Base-by-base conservation (phyloP, 805 yeast genomes). In the Ogataea minuta region DNA sequence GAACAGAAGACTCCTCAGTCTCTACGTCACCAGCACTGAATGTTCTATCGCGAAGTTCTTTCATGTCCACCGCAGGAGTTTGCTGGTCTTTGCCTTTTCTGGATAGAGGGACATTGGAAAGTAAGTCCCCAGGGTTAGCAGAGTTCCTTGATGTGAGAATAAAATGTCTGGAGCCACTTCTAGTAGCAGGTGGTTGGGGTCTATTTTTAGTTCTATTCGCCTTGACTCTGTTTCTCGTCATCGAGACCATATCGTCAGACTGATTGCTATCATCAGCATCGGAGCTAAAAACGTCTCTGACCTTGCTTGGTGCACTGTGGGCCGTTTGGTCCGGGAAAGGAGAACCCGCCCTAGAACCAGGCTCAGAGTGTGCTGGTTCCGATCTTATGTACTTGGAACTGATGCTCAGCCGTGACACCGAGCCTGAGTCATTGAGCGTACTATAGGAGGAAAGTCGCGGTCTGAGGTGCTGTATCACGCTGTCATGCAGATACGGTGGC, bases 111-210 rank as follows among this genome's bases (percentile, higher is more conserved):
- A 82, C 95, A 39, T 83, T 84, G 0, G 95, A 84, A 9, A 89
- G 63, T 36, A 89, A 67, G 56, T 88, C 95, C 20, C 96, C 96
- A 0, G 96, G 95, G 53, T 84, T 87, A 12, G 80, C 66, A 4
- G 75, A 63, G 37, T 74, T 72, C 34, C 81, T 65, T 2, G 84
- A 70, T 17, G 72, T 76, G 24, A 83, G 62, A 4, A 63, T 75
- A 27, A 76, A 74, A 46, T 75, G 75, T 41, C 74, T 64, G 2
- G 79, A 72, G 14, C 39, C 20, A 26, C 28, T 35, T 13, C 31
- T 28, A 14, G 31, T 36, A 12, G 23, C 11, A 10, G 19, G 15
- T 23, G n/a, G 25, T 27, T 29, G 44, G n/a, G 43, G 28, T 31
- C 34, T 28, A 29, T 16, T 34, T 24, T 30, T 25, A 5, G 25